phyloP scores from a whole-genome alignment of 331 rosid genomes.

The Rosa hybrid region DNA sequence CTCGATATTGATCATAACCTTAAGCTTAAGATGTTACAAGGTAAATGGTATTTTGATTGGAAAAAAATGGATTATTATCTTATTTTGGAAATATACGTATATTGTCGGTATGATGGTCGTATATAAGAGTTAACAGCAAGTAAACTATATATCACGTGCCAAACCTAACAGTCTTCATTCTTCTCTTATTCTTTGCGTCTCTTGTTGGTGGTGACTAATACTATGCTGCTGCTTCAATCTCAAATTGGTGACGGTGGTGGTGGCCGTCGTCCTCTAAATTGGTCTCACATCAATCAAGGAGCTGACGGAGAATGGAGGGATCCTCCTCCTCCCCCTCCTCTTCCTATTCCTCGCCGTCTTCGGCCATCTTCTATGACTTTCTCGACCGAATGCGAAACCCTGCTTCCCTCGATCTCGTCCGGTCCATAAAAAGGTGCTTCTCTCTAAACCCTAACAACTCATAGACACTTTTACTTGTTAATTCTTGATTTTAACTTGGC shows the following conservation, averaged over 20 bases:
- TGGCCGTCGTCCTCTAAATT: background rate
- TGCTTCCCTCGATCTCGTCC: slow-evolving; percentile 66
- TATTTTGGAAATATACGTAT: no score
- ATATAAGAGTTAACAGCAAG: background rate
- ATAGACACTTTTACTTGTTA: no score
- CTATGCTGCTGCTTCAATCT: slow-evolving; percentile 3
- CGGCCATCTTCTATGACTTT: slow-evolving; percentile 56
- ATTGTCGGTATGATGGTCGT: no score
- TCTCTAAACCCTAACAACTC: no score
- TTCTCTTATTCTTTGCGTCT: background rate
- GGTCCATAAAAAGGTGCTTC: slow-evolving; percentile 62
- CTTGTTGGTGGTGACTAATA: background rate
- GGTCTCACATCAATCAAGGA: background rate
- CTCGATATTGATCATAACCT: no score
- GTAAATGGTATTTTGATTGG: no score
- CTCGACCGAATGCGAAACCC: slow-evolving; percentile 85
- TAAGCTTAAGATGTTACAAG: no score
- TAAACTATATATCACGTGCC: slow-evolving; percentile 15
- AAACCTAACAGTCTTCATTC: slow-evolving; percentile 34
- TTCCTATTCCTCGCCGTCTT: slow-evolving; percentile 24
- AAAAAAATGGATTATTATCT: no score
- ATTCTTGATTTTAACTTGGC: background rate
- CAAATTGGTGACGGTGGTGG: background rate
- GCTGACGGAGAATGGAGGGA: slow-evolving; percentile 42
- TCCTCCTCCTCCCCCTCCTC: slow-evolving; percentile 17